Evolutionary conservation across 495 filamentous ascomycete species (phyloP), one percentile per base, ranked within the genome.

Genomic region (Lineolata rhizophorae): DNA sequence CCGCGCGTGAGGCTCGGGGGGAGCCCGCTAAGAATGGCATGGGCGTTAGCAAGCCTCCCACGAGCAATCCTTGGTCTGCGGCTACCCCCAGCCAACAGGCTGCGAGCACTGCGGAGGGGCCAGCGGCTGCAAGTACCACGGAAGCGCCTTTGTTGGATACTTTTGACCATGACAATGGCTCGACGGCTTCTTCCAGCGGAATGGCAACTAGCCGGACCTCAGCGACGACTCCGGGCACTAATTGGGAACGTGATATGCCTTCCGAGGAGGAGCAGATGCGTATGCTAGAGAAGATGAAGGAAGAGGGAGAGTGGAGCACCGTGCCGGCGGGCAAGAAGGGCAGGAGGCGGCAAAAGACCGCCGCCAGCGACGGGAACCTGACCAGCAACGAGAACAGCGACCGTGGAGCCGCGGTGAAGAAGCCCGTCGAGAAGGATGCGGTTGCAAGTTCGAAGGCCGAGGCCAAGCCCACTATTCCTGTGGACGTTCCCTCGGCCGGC

Each of bases 211-310:
- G 41, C 27, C 43, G 41, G 25, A 42, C 46, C 10, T 35, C 44
- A 14, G 41, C 40, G 4, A 38, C 48, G 11, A 45, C 45, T 21
- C 42, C 49, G 19, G 41, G 36, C 26, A 41, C 42, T 17, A 42
- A 46, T 22, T 76, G 64, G 70, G 54, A 58, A 27, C 50, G 58
- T 27, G 61, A 61, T 34, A 58, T 76, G 26, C 76, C 72, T 3
- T 78, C 78, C 0, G 81, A 90, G 52, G 81, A 92, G 46, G 80
- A 87, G 52, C 81, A 90, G 55, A 54, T 87, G 53, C 64, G 73
- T 49, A 56, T 75, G 40, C 55, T 79, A 18, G 64, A 54, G 18
- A 64, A 64, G 27, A n/a, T n/a, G n/a, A 56, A 69, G 41, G 56
- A 55, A 14, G 62, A 68, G 9, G 67, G 72, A 34, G 67, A 65